Conservation (phyloP, 1,284 basidiomycete genomes). For the Moniliophthora roreri region DNA sequence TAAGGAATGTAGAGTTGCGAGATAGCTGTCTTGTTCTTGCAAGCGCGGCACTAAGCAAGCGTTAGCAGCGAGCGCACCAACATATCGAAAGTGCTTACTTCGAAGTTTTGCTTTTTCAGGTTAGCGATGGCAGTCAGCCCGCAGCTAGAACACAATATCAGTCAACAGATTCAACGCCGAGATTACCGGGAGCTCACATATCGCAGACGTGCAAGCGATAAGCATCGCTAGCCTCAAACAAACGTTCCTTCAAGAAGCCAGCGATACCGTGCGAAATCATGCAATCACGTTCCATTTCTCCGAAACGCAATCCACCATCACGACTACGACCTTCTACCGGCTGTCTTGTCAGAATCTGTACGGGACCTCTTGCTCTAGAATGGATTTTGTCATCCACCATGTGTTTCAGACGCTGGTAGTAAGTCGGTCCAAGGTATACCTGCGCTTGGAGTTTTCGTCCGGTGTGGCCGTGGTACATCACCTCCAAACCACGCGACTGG, state of each 20-base stretch:
- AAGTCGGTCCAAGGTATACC: constrained; percentile 97
- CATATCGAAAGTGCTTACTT: constrained; percentile 36
- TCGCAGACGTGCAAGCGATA: constrained; percentile 96
- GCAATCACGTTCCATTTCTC: constrained; percentile 99
- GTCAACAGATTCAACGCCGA: neutral
- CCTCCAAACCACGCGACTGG: constrained; percentile 94
- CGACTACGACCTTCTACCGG: constrained; percentile 99
- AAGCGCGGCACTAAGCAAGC: constrained; percentile 83
- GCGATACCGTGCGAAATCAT: constrained; percentile 99
- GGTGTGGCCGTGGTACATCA: constrained; percentile 99
- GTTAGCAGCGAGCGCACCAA: constrained; percentile 21
- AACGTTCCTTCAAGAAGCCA: constrained; percentile 92
- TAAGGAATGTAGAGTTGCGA: constrained; percentile 92
- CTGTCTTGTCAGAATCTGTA: constrained; percentile 97
- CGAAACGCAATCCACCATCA: constrained; percentile 98
- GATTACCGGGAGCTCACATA: constrained; percentile 56
- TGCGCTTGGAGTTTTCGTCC: constrained; percentile 97
- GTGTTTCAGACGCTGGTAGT: constrained; percentile 99
- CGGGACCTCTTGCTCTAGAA: constrained; percentile 94
- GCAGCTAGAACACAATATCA: constrained; percentile 53
- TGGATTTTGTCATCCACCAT: constrained; percentile 99
- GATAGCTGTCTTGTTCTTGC: constrained; percentile 93
- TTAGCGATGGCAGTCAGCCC: constrained; percentile 95
- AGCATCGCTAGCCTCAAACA: constrained; percentile 94
- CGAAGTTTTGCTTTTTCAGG: constrained; percentile 87